phyloP scores from a whole-genome alignment of 176 grass and related monocot genomes.

The Eragrostis nindensis region DNA sequence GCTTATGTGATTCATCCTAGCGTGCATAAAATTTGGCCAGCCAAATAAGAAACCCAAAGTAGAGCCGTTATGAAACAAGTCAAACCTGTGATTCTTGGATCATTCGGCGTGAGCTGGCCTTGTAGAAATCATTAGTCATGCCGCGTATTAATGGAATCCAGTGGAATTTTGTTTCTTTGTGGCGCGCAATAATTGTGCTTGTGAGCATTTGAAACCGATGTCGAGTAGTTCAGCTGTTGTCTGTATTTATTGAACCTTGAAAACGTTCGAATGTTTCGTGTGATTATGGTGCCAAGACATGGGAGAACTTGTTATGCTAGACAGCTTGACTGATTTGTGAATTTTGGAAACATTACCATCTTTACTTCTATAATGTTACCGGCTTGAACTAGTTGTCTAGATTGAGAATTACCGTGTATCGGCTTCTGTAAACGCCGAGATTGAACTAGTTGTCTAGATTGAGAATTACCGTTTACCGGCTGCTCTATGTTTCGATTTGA shows the following conservation, averaged over 20 bases:
- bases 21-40: constrained; percentile 18
- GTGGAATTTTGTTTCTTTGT: constrained; percentile 37
- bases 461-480: neutral
- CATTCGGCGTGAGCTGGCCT: constrained; percentile 30
- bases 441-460: neutral
- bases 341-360: neutral
- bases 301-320: neutral
- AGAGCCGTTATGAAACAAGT: constrained; percentile 34
- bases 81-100: constrained; percentile 46
- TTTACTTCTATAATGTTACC: neutral
- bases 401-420: neutral
- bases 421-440: too few species aligned
- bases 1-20: constrained; percentile 48
- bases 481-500: neutral
- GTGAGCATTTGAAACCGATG: constrained; percentile 12
- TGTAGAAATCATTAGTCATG: constrained; percentile 26
- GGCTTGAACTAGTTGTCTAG: neutral
- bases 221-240: constrained; percentile 13
- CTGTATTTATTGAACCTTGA: neutral
- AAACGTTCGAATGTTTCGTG: neutral
- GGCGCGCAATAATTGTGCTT: constrained; percentile 29
- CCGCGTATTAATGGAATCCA: constrained; percentile 21
- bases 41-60: constrained; percentile 29
- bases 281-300: constrained; percentile 8
- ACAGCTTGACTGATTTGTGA: neutral